Base-by-base conservation (phyloP, 345 rosid genomes). In the Boechera stricta region DNA sequence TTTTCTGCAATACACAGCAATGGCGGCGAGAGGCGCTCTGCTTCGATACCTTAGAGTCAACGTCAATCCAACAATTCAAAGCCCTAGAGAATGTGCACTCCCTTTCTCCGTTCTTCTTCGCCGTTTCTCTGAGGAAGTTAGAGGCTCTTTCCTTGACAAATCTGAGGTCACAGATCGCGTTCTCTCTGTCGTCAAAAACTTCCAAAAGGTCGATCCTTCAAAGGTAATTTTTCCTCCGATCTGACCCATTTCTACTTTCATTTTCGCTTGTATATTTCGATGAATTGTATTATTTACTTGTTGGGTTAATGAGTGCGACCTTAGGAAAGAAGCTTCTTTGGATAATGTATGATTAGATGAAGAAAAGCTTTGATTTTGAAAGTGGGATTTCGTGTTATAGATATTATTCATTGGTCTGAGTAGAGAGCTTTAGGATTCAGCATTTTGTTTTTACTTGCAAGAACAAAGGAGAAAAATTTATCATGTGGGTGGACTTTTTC, bases 111-210 rank as follows among this genome's bases (percentile, higher is more conserved):
- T 82, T 0, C 35, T 87, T 16, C 75, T 83, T 11, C 97, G 97
- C 35, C 86, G 78, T 59, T 90, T 90, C 80, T 89, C 97, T 0
- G 91, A 90, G 68, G 98, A 92, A 79, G 88, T 90, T 2, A 80
- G 90, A 61, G 98, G 98, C 21, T 82, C 97, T 28, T 95, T 95
- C 81, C 98, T 95, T 21, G 96, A 95, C 83, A 95, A 93, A 77
- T 85, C 97, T 6, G 99, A 93, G 80, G 99, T 95, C 80, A 79
- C 98, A 18, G 99, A 95, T 85, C 96, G 99, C 10, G 96, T 95
- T 45, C 5, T 91, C 83, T 61, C 81, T 9, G 96, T 90, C 70
- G 99, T 95, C 79, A 95, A 95, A 84, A 89, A 95, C 75, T 93
- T 88, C 82, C 89, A 88, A 83, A 90, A 87, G 83, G 92, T 93